Conservation (phyloP, 2,329 filamentous ascomycete genomes). For the Ceratocystis colombiana region DNA sequence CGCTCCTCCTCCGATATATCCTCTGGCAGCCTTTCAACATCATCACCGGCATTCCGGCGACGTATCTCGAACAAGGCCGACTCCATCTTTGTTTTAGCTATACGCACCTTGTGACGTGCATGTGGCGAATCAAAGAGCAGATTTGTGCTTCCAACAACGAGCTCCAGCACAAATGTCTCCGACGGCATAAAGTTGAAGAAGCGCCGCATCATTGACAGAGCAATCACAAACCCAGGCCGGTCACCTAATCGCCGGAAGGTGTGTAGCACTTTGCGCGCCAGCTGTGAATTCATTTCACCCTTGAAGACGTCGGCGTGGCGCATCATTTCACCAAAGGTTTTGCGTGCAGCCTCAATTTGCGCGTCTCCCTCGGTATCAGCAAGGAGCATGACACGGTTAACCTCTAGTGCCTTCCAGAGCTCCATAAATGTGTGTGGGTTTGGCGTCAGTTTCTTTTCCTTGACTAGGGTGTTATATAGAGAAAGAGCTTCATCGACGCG, state of each 20-base stretch:
- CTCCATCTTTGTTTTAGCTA: constrained; percentile 38
- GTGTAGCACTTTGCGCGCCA: constrained; percentile 43
- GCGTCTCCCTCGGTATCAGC: constrained; percentile 29
- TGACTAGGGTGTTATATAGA: constrained; percentile 47
- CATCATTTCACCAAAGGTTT: constrained; percentile 42
- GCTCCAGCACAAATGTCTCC: constrained; percentile 40
- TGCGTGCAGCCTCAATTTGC: constrained; percentile 34
- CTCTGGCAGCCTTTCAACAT: constrained; percentile 28
- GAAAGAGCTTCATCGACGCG: constrained; percentile 44
- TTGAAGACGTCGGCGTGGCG: constrained; percentile 40
- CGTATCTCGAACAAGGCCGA: constrained; percentile 28
- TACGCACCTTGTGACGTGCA: constrained; percentile 36
- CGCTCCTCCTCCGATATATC: constrained; percentile 34
- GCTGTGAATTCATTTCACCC: constrained; percentile 36
- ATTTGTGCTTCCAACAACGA: constrained; percentile 39
- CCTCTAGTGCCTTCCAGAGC: constrained; percentile 51
- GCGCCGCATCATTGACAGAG: constrained; percentile 37
- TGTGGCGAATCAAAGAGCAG: constrained; percentile 37
- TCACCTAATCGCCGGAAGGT: constrained; percentile 42
- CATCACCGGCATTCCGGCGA: constrained; percentile 27
- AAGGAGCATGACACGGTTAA: constrained; percentile 40
- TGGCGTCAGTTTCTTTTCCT: constrained; percentile 42
- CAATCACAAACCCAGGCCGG: constrained; percentile 38
- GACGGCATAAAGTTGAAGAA: constrained; percentile 38
- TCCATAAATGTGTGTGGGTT: constrained; percentile 60